These are phyloP conservation scores for Sugiyamaella floridensis DNA, from an alignment of 805 yeast genomes.

Conservation along the genomic window DNA sequence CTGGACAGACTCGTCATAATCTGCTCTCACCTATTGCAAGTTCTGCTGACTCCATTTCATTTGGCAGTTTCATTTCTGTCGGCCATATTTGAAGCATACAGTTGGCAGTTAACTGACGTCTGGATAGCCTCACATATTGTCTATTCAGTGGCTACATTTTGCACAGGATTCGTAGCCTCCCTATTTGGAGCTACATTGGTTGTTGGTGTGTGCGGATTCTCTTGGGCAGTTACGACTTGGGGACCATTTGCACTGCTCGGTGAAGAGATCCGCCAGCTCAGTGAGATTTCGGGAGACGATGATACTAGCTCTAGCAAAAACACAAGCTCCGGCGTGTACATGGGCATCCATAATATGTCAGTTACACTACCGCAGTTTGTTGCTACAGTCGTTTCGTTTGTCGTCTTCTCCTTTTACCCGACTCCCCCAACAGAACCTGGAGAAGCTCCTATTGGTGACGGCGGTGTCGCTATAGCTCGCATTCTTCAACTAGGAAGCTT, in stretches of 20 bases:
- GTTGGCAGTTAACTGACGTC: constrained; percentile 12
- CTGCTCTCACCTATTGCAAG: neutral
- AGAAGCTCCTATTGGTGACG: constrained; percentile 24
- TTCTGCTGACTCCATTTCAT: neutral
- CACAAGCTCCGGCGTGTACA: constrained; percentile 29
- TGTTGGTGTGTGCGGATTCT: constrained; percentile 49
- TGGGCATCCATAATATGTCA: constrained; percentile 36
- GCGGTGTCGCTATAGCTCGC: constrained; percentile 32
- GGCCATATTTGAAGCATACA: constrained; percentile 1
- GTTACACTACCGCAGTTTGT: constrained; percentile 35
- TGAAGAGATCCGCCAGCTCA: constrained; percentile 32
- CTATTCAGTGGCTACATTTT: constrained; percentile 44
- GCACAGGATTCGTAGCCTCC: constrained; percentile 40
- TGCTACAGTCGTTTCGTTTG: constrained; percentile 33
- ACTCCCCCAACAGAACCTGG: constrained; percentile 12
- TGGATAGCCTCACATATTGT: constrained; percentile 50
- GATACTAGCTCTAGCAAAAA: constrained; percentile 18
- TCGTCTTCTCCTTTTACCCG: constrained; percentile 27
- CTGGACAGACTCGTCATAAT: neutral
- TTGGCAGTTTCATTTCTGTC: neutral
- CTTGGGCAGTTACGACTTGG: constrained; percentile 67
- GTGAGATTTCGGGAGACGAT: neutral
- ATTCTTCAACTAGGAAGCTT: constrained; percentile 34
- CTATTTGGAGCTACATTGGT: constrained; percentile 42
- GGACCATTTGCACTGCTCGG: constrained; percentile 60